These are phyloP conservation scores for Phytophthora ramorum DNA, from an alignment of 352 stramenopile genomes.

Conservation along the genomic window DNA sequence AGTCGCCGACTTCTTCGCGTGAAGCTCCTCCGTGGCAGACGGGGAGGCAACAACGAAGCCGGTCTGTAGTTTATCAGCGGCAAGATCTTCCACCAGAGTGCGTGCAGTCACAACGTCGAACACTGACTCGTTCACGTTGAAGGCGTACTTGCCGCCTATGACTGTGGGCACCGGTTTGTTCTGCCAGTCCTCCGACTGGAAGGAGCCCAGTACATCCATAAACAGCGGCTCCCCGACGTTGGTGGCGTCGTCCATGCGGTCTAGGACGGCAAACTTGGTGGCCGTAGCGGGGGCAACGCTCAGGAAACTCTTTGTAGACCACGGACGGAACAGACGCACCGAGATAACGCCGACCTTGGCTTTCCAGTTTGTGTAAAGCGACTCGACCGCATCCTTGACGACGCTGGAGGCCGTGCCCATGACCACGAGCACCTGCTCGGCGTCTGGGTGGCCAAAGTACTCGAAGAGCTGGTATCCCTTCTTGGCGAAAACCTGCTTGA, in stretches of 20 bases:
- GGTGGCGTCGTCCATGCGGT: slow-evolving; percentile 89
- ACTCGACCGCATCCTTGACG: slow-evolving; percentile 88
- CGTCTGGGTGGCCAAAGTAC: slow-evolving; percentile 87
- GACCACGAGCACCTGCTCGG: slow-evolving; percentile 89
- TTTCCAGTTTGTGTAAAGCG: slow-evolving; percentile 86
- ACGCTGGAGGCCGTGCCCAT: slow-evolving; percentile 92
- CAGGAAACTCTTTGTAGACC: slow-evolving; percentile 81
- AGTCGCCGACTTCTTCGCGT: slow-evolving; percentile 32
- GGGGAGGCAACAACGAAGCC: slow-evolving; percentile 74
- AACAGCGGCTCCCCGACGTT: slow-evolving; percentile 92
- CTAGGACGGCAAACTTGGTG: slow-evolving; percentile 90
- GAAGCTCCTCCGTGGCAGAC: slow-evolving; percentile 30
- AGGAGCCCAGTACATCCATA: slow-evolving; percentile 92
- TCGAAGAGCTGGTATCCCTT: slow-evolving; percentile 93
- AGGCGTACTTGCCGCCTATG: slow-evolving; percentile 84
- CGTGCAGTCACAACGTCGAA: slow-evolving; percentile 88
- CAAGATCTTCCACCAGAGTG: slow-evolving; percentile 72
- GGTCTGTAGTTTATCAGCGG: slow-evolving; percentile 62
- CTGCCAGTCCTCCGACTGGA: slow-evolving; percentile 83
- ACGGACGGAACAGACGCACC: slow-evolving; percentile 93
- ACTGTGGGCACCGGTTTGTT: slow-evolving; percentile 65
- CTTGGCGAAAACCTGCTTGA: slow-evolving; percentile 76
- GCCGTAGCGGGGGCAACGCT: slow-evolving; percentile 74
- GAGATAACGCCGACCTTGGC: slow-evolving; percentile 88
- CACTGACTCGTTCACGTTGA: slow-evolving; percentile 69